Conservation (phyloP, 1,284 basidiomycete species). For the Fomitopsis betulina region DNA sequence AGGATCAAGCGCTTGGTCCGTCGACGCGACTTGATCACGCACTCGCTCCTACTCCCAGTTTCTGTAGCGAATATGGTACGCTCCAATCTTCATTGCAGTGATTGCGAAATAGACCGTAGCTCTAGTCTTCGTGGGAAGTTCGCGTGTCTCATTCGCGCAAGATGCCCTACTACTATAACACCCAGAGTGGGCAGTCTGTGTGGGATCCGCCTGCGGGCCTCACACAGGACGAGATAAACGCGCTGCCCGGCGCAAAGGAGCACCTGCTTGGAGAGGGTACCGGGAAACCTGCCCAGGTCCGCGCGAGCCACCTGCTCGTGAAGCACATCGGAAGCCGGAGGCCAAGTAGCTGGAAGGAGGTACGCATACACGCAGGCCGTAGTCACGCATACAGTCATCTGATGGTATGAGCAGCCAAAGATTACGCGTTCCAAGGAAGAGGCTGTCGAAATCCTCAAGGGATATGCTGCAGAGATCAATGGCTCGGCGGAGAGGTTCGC, state of each 20-base stretch:
- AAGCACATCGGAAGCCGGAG: conserved; percentile 88
- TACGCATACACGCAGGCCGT: conserved; percentile 23
- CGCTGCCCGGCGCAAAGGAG: conserved; percentile 65
- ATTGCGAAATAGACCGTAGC: neutral
- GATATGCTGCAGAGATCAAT: conserved; percentile 58
- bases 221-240: conserved; percentile 53
- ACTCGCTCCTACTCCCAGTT: neutral
- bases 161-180: conserved; percentile 90
- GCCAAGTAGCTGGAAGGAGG: conserved; percentile 91
- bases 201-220: conserved; percentile 83
- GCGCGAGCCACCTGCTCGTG: conserved; percentile 92
- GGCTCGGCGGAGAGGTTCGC: conserved; percentile 66
- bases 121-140: conserved; percentile 60
- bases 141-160: conserved; percentile 78
- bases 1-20: neutral
- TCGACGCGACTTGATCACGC: neutral
- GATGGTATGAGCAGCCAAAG: conserved; percentile 27
- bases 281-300: conserved; percentile 55
- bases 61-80: neutral
- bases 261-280: conserved; percentile 35
- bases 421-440: conserved; percentile 92
- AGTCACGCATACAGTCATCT: neutral
- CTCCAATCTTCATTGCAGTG: neutral
- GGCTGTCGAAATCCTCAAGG: conserved; percentile 74
- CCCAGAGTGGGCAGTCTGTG: conserved; percentile 61